These are phyloP conservation scores for Letharia columbiana DNA, from an alignment of 495 filamentous ascomycete genomes.

Conservation along the genomic window DNA sequence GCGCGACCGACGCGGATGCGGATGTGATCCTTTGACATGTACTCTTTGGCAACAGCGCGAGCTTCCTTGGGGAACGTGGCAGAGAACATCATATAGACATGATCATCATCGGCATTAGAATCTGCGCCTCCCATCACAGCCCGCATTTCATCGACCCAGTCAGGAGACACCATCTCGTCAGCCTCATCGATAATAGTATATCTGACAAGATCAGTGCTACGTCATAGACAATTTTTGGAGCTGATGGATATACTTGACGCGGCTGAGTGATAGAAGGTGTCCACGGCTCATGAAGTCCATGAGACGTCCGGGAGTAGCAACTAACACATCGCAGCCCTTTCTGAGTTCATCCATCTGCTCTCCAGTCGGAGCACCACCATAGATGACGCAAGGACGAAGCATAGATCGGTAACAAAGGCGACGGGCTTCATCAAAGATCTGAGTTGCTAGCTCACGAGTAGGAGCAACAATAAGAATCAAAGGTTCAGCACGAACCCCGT, in stretches of 20 bases:
- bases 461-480: conserved; percentile 79
- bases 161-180: conserved; percentile 73
- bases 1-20: conserved; percentile 78
- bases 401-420: conserved; percentile 89
- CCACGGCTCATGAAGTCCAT: conserved; percentile 69
- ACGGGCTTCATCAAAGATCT: conserved; percentile 90
- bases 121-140: conserved; percentile 65
- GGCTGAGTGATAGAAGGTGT: conserved; percentile 58
- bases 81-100: conserved; percentile 87
- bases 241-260: conserved; percentile 52
- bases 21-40: conserved; percentile 62
- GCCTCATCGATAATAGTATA: conserved; percentile 91
- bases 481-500: conserved; percentile 64
- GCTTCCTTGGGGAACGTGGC: conserved; percentile 79
- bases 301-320: conserved; percentile 82
- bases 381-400: conserved; percentile 85
- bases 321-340: conserved; percentile 80
- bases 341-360: conserved; percentile 63
- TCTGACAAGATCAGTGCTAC: conserved; percentile 30
- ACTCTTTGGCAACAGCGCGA: conserved; percentile 64
- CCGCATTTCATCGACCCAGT: conserved; percentile 64
- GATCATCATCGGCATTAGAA: conserved; percentile 69
- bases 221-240: conserved; percentile 18
- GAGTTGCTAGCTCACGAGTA: conserved; percentile 78
- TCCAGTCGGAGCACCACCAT: conserved; percentile 65